Base-by-base conservation (phyloP, 768 basidiomycete genomes). In the Tricholoma hemisulphureum region DNA sequence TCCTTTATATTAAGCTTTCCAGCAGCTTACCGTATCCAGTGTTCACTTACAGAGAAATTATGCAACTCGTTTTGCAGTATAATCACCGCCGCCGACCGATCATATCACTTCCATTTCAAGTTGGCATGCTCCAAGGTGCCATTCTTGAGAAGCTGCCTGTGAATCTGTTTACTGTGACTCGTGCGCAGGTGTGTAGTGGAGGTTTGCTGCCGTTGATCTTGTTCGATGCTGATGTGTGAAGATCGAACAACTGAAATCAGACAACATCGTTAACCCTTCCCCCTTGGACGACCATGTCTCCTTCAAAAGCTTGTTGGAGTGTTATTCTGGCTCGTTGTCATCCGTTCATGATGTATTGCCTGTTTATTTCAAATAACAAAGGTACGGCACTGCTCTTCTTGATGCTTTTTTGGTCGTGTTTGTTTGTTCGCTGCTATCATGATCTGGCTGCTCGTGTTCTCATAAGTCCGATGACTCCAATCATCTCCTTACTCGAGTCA, bases 161-260 rank as follows among this genome's bases (percentile, higher is more conserved):
- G 16, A 87, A 82, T 57, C 61, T 88, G 18, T 85, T 91, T 60
- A 90, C 89, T 0, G 63, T 91, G 16, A 89, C 90, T 13, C 77
- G 82, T 31, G 81, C 82, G 59, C 89, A 91, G 77, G 89, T 88
- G 61, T 48, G 28, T 49, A 11, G 3, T 46, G 11, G 24, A 34
- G 31, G 18, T 41, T 18, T 56, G 20, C 39, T 21, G 51, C n/a
- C n/a, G n/a, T 54, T 41, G 50, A 32, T 53, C 16, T 53, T 46
- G 26, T n/a, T 39, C 24, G 16, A 8, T 57, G 21, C 10, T 57
- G 28, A 56, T 28, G 26, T 26, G 9, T 32, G 29, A 51, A 89
- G 87, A 75, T 89, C 37, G 76, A 81, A 57, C 89, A 89, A 67
- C 73, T 90, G 21, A 79, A 80, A 57, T 67, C 65, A 14, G 85